Evolutionary conservation across 495 filamentous ascomycete genomes (phyloP).

Genomic region (Penicillium chermesinum): DNA sequence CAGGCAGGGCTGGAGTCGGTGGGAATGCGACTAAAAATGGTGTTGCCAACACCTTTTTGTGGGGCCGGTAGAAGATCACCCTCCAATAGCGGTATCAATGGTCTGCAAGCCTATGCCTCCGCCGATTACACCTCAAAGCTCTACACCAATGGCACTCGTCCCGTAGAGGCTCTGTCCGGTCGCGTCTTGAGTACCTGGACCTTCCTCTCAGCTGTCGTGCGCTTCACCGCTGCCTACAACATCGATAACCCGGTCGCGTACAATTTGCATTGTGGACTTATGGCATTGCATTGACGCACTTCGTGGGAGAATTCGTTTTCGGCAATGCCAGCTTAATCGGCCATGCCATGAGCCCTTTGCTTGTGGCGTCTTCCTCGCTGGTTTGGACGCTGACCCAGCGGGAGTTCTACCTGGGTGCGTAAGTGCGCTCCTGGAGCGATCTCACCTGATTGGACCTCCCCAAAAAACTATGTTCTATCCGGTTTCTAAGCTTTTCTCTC

Average conservation of each 20-base stretch:
- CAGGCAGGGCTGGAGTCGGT: too few species aligned
- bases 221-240: conserved; percentile 83
- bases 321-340: conserved; percentile 64
- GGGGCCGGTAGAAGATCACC: too few species aligned
- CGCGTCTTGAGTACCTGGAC: conserved; percentile 94
- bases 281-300: conserved; percentile 73
- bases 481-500: too few species aligned
- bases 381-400: conserved; percentile 77
- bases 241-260: conserved; percentile 67
- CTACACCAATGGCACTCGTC: conserved; percentile 54
- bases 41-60: too few species aligned
- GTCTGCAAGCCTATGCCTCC: conserved; percentile 72
- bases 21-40: too few species aligned
- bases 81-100: too few species aligned
- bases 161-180: conserved; percentile 58
- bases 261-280: conserved; percentile 77
- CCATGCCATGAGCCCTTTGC: conserved; percentile 64
- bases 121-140: conserved; percentile 68
- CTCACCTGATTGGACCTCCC: too few species aligned
- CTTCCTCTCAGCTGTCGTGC: conserved; percentile 65
- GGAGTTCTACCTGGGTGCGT: conserved; percentile 28
- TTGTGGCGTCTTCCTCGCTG: conserved; percentile 63
- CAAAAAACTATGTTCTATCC: too few species aligned
- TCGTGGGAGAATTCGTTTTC: conserved; percentile 70
- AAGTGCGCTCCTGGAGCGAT: too few species aligned